Conservation (phyloP, 2,329 filamentous ascomycete species). For the Metarhizium brunneum region DNA sequence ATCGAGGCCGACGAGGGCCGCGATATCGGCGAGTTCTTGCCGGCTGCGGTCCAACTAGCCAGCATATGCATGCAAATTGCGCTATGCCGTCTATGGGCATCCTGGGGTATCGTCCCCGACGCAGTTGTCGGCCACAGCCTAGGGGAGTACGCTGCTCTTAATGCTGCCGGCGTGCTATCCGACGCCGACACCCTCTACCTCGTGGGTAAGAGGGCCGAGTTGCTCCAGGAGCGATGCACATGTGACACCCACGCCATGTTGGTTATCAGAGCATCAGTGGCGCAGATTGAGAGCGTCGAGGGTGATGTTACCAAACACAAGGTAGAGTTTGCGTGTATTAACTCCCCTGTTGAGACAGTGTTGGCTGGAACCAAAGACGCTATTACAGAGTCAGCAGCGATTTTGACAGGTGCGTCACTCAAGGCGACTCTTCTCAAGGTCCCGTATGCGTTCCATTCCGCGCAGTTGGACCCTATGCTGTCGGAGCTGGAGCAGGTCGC, state of each 20-base stretch:
- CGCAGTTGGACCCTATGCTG: no score
- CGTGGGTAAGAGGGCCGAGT: conserved; percentile 56
- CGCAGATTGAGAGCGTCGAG: no score
- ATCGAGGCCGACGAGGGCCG: conserved; percentile 27
- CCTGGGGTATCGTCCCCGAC: conserved; percentile 44
- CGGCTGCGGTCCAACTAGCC: conserved; percentile 24
- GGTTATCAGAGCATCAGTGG: conserved; percentile 27
- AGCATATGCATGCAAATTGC: conserved; percentile 30
- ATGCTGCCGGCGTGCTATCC: conserved; percentile 63
- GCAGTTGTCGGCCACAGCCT: conserved; percentile 54
- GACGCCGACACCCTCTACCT: conserved; percentile 63
- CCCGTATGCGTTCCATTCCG: no score
- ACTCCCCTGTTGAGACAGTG: no score
- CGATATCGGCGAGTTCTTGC: conserved; percentile 13
- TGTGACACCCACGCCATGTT: conserved; percentile 55
- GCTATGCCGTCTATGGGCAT: conserved; percentile 26
- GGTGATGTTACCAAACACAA: no score
- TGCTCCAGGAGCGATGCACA: conserved; percentile 56
- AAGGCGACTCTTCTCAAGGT: no score
- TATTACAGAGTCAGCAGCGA: no score
- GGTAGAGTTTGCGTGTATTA: no score
- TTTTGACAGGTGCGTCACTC: no score
- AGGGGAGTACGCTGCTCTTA: conserved; percentile 65
- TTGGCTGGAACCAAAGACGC: no score
- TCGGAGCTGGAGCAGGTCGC: no score